phyloP scores from a whole-genome alignment of 345 rosid genomes.

The Chamaenerion angustifolium region DNA sequence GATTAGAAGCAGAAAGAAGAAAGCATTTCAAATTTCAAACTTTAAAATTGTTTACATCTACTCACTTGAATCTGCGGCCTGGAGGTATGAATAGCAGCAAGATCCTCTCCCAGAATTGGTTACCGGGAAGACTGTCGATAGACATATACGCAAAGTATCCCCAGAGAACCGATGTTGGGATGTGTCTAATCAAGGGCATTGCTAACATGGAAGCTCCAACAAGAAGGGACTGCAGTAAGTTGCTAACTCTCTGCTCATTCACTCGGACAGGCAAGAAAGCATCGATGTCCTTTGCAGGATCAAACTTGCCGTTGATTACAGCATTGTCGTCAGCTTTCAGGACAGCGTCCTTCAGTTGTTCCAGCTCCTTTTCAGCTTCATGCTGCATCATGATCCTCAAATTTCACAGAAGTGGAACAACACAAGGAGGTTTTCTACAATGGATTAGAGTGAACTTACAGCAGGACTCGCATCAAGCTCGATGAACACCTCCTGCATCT shows the following conservation, averaged over 20 bases:
- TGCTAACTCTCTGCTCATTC: conserved; percentile 8
- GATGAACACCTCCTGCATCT: conserved; percentile 5
- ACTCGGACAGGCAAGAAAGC: conserved; percentile 7
- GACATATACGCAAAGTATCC: conserved; percentile 9
- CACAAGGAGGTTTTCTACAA: neutral
- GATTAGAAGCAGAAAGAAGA: no score
- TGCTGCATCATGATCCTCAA: no score
- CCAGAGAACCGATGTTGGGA: conserved; percentile 8
- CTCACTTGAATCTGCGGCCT: conserved; percentile 6
- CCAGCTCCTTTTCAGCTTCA: conserved; percentile 1
- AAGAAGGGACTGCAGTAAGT: conserved; percentile 7
- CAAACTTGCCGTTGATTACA: neutral
- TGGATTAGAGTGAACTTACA: neutral
- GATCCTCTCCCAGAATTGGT: conserved; percentile 11
- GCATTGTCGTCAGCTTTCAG: neutral
- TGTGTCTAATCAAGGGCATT: conserved; percentile 5
- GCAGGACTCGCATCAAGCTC: conserved; percentile 1
- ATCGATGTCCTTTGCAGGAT: conserved; percentile 5
- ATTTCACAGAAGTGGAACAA: no score
- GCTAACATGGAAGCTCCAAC: conserved; percentile 3
- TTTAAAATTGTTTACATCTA: no score
- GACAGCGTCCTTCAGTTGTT: conserved; percentile 2
- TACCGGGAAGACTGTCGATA: conserved; percentile 8
- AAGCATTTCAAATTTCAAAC: neutral
- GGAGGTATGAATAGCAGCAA: conserved; percentile 5